These are phyloP conservation scores for Deuterostichococcus epilithicus DNA, from an alignment of 139 green algal genomes.

Conservation along the genomic window DNA sequence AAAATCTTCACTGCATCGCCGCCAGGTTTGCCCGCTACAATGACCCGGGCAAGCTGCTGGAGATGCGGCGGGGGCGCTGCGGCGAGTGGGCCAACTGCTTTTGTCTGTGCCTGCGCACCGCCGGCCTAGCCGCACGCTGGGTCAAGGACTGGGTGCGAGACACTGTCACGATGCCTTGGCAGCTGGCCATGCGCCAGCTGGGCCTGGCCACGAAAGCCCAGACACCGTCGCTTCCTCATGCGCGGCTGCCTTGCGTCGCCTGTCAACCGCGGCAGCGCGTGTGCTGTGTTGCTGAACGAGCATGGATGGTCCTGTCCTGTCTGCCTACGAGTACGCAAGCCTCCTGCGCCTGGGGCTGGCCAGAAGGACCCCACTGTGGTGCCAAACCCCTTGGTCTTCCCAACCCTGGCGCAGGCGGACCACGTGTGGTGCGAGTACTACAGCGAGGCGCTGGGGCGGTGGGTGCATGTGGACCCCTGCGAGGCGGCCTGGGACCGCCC, in stretches of 20 bases:
- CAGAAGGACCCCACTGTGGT: too few species aligned
- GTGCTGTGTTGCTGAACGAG: too few species aligned
- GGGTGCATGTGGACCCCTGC: slow-evolving; percentile 71
- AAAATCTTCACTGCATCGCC: not conserved
- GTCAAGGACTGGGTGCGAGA: slow-evolving; percentile 46
- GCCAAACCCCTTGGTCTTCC: too few species aligned
- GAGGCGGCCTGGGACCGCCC: slow-evolving; percentile 61
- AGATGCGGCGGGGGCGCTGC: slow-evolving; percentile 65
- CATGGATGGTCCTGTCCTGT: too few species aligned
- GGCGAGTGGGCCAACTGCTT: slow-evolving; percentile 81
- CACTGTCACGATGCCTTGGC: slow-evolving; percentile 73
- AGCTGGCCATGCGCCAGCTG: not conserved
- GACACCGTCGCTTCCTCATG: too few species aligned
- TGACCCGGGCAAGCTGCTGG: slow-evolving; percentile 57
- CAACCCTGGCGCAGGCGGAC: not conserved
- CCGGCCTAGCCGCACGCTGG: slow-evolving; percentile 51
- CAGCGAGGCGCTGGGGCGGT: slow-evolving; percentile 29
- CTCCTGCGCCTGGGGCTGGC: too few species aligned
- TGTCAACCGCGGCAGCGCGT: too few species aligned
- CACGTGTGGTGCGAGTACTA: slow-evolving; percentile 51
- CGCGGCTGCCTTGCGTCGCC: too few species aligned
- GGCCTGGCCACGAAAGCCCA: too few species aligned
- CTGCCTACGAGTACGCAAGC: too few species aligned
- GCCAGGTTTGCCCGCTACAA: slow-evolving; percentile 62
- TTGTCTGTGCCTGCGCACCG: slow-evolving; percentile 49